These are phyloP conservation scores for Xylaria sp. DNA, from an alignment of 2,329 filamentous ascomycete genomes.

Conservation along the genomic window DNA sequence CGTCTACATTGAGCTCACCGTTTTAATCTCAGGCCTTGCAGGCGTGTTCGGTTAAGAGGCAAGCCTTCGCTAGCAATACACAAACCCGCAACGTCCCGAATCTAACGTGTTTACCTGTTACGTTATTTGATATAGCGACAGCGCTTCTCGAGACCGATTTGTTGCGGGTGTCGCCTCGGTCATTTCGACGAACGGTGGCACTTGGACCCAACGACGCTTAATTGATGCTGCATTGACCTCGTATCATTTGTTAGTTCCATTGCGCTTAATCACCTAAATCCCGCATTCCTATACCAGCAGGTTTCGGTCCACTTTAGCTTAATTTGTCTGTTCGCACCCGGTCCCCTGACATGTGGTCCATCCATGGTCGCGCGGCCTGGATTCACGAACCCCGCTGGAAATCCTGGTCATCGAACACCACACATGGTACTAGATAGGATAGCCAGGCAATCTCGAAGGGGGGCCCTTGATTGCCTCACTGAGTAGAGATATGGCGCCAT, in stretches of 20 bases:
- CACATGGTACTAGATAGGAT: neutral
- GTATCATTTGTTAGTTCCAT: neutral
- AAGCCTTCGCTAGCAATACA: neutral
- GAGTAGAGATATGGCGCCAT: slow-evolving; percentile 15
- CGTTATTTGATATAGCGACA: too few species aligned
- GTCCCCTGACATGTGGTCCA: neutral
- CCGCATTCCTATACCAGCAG: neutral
- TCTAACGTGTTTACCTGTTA: too few species aligned
- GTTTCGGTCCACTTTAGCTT: neutral
- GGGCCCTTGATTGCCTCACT: slow-evolving; percentile 1
- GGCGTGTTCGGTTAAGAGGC: neutral
- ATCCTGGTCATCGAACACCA: neutral
- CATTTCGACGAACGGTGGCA: too few species aligned
- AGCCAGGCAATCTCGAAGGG: neutral
- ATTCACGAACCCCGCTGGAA: neutral
- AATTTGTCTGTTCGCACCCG: neutral
- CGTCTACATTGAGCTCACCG: neutral
- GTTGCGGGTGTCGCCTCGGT: too few species aligned
- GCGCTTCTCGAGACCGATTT: too few species aligned
- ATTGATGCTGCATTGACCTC: neutral
- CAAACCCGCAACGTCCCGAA: neutral
- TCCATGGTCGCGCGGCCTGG: neutral
- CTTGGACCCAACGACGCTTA: neutral
- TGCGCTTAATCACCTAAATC: too few species aligned
- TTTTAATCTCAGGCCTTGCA: neutral